Percentiles rank a stretch among this genome's conserved stretches.
Evolutionary conservation across 1,284 basidiomycete species (phyloP).

Genomic region (Pseudozyma thailandica): DNA sequence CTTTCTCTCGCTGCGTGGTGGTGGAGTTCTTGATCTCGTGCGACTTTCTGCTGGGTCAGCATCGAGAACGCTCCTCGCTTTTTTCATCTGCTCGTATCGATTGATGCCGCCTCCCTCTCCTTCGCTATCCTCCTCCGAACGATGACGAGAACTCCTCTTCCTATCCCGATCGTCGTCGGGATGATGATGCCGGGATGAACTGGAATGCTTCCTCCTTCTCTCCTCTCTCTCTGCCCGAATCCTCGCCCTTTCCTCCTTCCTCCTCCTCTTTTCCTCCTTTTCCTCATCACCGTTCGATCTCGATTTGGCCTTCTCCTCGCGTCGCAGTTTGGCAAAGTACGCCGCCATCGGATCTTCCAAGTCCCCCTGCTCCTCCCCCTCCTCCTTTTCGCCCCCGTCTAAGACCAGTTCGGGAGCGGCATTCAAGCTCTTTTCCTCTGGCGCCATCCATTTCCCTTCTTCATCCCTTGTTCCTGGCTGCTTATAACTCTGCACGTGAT

Average conservation of each 20-base stretch:
- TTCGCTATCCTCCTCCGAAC: neutral
- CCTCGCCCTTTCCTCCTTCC: conserved; percentile 59
- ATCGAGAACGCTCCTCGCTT: conserved; percentile 24
- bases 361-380: conserved; percentile 73
- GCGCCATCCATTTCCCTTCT: conserved; percentile 87
- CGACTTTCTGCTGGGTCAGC: neutral
- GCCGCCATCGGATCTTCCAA: conserved; percentile 98
- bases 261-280: conserved; percentile 47
- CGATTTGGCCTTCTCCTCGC: conserved; percentile 25
- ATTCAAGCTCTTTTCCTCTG: conserved; percentile 71
- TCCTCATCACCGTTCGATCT: conserved; percentile 16
- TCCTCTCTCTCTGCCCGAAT: conserved; percentile 41
- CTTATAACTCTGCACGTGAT: conserved; percentile 93
- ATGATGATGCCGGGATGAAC: neutral
- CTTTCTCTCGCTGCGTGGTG: conserved; percentile 2
- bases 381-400: neutral
- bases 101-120: conserved; percentile 15
- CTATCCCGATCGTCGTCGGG: neutral
- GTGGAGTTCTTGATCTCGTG: conserved; percentile 2
- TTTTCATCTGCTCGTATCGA: conserved; percentile 34
- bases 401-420: conserved; percentile 30
- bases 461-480: conserved; percentile 79
- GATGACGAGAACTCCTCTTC: neutral
- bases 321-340: conserved; percentile 71
- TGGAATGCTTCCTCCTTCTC: conserved; percentile 3